A percentile compares a stretch with the other conserved stretches of the same genome.
Conservation (phyloP, 2,329 filamentous ascomycete genomes). For the Hirsutella thompsonii region DNA sequence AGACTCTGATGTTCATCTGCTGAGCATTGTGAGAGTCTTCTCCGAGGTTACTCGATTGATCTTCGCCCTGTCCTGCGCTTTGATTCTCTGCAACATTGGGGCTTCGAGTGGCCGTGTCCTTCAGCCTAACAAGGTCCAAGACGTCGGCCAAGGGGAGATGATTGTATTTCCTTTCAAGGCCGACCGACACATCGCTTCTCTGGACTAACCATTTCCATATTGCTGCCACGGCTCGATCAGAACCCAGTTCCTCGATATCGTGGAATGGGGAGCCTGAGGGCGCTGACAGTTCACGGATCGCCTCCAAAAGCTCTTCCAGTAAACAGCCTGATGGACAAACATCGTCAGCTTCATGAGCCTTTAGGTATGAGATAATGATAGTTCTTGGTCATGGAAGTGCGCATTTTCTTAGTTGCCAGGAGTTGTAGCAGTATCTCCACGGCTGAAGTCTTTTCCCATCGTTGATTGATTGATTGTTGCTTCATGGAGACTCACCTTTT, state of each 20-base stretch:
- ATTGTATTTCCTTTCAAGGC: constrained; percentile 17
- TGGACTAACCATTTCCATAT: constrained; percentile 23
- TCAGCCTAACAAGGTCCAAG: constrained; percentile 9
- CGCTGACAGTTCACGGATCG: constrained; percentile 14
- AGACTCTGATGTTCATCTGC: constrained; percentile 17
- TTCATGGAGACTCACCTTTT: constrained; percentile 16
- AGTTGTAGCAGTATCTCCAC: no score
- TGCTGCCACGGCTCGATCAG: constrained; percentile 15
- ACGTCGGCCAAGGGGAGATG: constrained; percentile 24
- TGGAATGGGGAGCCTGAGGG: constrained; percentile 6
- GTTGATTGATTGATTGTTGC: no score
- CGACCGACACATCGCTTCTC: constrained; percentile 22
- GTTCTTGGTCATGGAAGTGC: no score
- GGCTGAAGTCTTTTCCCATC: no score
- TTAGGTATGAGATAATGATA: no score
- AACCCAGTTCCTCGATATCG: constrained; percentile 5
- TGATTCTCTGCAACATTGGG: not conserved
- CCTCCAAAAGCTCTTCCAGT: constrained; percentile 17
- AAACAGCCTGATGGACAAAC: constrained; percentile 15
- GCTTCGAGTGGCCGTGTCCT: not conserved
- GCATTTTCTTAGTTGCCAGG: no score
- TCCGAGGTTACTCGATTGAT: not conserved
- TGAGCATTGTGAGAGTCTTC: not conserved
- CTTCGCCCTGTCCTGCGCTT: not conserved
- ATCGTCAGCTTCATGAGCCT: constrained; percentile 4